Evolutionary conservation across 2,329 filamentous ascomycete genomes (phyloP), one percentile per base, ranked within the genome.

Genomic region (Aspergillus sp.): DNA sequence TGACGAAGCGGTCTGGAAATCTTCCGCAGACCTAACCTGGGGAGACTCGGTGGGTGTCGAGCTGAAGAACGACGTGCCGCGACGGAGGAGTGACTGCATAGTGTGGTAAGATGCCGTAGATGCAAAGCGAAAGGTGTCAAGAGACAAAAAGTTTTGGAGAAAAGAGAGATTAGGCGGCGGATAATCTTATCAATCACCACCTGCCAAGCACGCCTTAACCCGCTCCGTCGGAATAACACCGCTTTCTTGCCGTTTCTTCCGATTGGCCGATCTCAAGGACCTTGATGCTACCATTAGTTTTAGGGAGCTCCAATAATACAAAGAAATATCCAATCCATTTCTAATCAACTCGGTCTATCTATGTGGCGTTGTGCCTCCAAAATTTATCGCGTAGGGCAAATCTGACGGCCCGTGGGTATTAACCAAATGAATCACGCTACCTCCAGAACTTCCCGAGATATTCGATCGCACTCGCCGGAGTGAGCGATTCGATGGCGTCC

Each of bases 1-100:
- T 37, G 65, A 66, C 36, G 68, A 67, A 27, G 73, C 72, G 27
- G 70, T 77, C 34, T 60, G 54, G 55, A 80, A 79, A 27, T 69
- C 71, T 46, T 64, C 63, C 44, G 49, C 46, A 37, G 50, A 46
- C 42, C 44, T 53, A 47, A 53, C 50, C 10, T 50, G 54, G 27
- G 53, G 47, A 33, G 51, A 48, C 12, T 56, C 50, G 32, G 60
- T 54, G 54, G 40, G 53, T 52, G n/a, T 56, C 57, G 39, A 61
- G 40, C 43, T 53, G 39, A 68, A 58, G 43, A 68, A 51, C 7
- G 63, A 60, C 19, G 62, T 49, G 32, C 62, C 59, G 12, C 60
- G 56, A 34, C 62, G 61, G 42, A 68, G 54, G 41, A 69, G 50
- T 30, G 59, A 48, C 33, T 68, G 59, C 65, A 68, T 68, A 11